phyloP scores from a whole-genome alignment of 352 stramenopile genomes.

The Lagenidium sp. region DNA sequence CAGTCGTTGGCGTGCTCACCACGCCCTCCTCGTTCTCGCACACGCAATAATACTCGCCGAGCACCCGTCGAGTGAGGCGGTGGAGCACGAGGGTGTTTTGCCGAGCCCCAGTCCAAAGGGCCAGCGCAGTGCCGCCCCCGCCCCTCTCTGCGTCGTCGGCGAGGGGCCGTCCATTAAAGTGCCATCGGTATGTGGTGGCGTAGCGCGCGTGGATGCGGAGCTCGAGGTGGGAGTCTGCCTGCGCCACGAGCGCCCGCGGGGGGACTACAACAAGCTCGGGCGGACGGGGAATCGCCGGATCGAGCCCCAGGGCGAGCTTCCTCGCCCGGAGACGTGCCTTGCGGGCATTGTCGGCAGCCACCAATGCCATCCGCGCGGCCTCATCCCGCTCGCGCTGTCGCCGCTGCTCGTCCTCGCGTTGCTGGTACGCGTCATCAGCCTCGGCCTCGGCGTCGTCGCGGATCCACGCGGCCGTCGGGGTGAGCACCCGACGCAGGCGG shows the following conservation, averaged over 20 bases:
- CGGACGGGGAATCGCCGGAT: constrained; percentile 29
- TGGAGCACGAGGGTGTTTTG: constrained; percentile 27
- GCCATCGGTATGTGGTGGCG: constrained; percentile 36
- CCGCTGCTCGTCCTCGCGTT: constrained; percentile 17
- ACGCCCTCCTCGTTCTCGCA: constrained; percentile 56
- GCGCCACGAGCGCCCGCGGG: constrained; percentile 16
- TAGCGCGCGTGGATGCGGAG: constrained; percentile 34
- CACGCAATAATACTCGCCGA: constrained; percentile 47
- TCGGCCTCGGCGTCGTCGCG: constrained; percentile 37
- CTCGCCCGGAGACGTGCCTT: constrained; percentile 36
- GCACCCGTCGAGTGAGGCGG: constrained; percentile 29
- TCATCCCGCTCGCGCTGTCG: constrained; percentile 19
- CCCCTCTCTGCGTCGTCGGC: constrained; percentile 5
- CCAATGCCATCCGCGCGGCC: constrained; percentile 16
- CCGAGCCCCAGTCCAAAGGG: constrained; percentile 10
- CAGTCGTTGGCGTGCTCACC: constrained; percentile 19
- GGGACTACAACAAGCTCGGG: constrained; percentile 24
- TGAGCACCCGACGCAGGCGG: constrained; percentile 31
- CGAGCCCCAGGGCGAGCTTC: constrained; percentile 48
- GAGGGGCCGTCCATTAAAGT: constrained; percentile 27
- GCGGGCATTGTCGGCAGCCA: constrained; percentile 25
- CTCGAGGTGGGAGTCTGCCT: constrained; percentile 15
- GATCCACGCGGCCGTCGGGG: constrained; percentile 44
- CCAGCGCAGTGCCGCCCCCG: no score
- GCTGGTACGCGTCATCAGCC: constrained; percentile 20